These are phyloP conservation scores for Cystobasidiaceae sp. DNA, from an alignment of 1,284 basidiomycete genomes.

Conservation along the genomic window DNA sequence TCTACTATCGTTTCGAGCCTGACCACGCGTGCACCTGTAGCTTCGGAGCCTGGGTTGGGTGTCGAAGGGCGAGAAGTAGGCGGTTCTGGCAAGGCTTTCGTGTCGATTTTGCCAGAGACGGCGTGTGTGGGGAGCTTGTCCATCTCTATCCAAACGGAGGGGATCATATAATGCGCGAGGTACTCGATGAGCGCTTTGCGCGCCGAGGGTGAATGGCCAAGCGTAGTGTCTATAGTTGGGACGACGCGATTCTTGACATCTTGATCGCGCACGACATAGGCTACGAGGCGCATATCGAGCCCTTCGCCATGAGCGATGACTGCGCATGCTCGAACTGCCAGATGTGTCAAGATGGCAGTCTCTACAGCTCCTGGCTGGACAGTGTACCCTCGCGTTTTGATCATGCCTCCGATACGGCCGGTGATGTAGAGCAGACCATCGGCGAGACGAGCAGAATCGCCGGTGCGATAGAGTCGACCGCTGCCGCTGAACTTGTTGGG, in stretches of 20 bases:
- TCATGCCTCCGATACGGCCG: constrained; percentile 45
- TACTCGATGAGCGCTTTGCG: constrained; percentile 37
- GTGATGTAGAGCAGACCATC: constrained; percentile 44
- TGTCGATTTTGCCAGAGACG: constrained; percentile 45
- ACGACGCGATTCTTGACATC: constrained; percentile 34
- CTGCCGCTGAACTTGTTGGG: constrained; percentile 34
- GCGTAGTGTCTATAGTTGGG: constrained; percentile 39
- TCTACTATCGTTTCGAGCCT: constrained; percentile 40
- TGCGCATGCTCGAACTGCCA: constrained; percentile 43
- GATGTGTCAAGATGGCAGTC: constrained; percentile 43
- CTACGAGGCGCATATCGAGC: constrained; percentile 44
- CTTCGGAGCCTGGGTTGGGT: constrained; percentile 16
- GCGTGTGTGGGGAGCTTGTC: constrained; percentile 43
- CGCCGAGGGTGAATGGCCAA: constrained; percentile 42
- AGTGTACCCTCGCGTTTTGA: constrained; percentile 45
- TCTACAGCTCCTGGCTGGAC: constrained; percentile 44
- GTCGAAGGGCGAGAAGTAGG: not conserved
- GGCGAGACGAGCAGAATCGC: constrained; percentile 42
- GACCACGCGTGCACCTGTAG: constrained; percentile 37
- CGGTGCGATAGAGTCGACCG: constrained; percentile 44
- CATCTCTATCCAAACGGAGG: constrained; percentile 44
- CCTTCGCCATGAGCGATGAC: constrained; percentile 44
- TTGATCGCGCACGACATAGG: constrained; percentile 43
- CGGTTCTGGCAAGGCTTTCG: constrained; percentile 43
- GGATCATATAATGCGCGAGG: constrained; percentile 46